Percentiles rank a stretch among this genome's conserved stretches.
These are phyloP conservation scores for Plectosphaerella plurivora DNA, from an alignment of 2,329 filamentous ascomycete species.

Conservation along the genomic window DNA sequence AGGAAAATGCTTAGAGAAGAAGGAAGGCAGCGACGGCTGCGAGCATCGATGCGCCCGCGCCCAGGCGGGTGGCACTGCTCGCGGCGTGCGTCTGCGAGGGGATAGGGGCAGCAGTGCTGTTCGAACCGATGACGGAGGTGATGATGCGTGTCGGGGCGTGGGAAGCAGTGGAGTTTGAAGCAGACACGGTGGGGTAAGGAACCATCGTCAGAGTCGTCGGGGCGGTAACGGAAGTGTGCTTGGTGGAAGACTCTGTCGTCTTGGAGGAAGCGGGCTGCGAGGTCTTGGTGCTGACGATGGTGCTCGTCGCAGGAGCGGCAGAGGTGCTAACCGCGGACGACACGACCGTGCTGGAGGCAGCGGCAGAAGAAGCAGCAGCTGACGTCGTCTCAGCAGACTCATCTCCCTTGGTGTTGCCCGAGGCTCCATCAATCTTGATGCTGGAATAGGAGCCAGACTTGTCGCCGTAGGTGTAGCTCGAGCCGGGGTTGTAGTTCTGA, in stretches of 20 bases:
- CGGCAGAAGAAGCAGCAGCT: constrained; percentile 6
- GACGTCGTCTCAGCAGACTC: not conserved
- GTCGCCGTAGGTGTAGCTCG: constrained; percentile 39
- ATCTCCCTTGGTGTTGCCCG: too few relatives aligned
- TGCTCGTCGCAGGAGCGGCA: too few relatives aligned
- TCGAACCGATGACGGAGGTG: not conserved
- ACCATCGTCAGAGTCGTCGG: constrained; percentile 4
- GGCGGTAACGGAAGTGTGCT: constrained; percentile 1
- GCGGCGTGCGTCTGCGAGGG: too few relatives aligned
- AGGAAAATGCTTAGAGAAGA: too few relatives aligned
- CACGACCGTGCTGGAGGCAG: constrained; percentile 5
- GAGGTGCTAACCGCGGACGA: constrained; percentile 6
- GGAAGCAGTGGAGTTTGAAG: constrained; percentile 2
- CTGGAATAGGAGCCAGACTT: constrained; percentile 45
- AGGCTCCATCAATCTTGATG: constrained; percentile 22
- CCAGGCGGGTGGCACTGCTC: too few relatives aligned
- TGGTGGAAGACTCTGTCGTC: too few relatives aligned
- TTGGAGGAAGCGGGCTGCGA: too few relatives aligned
- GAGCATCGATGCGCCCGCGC: too few relatives aligned
- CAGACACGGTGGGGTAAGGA: constrained; percentile 1
- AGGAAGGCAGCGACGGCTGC: too few relatives aligned
- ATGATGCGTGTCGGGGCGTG: not conserved
- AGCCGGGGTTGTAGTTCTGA: constrained; percentile 48
- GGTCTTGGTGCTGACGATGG: too few relatives aligned
- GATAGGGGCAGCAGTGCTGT: not conserved